Base-by-base conservation (phyloP, 208 protist genomes). In the Trypanosoma cruzi region DNA sequence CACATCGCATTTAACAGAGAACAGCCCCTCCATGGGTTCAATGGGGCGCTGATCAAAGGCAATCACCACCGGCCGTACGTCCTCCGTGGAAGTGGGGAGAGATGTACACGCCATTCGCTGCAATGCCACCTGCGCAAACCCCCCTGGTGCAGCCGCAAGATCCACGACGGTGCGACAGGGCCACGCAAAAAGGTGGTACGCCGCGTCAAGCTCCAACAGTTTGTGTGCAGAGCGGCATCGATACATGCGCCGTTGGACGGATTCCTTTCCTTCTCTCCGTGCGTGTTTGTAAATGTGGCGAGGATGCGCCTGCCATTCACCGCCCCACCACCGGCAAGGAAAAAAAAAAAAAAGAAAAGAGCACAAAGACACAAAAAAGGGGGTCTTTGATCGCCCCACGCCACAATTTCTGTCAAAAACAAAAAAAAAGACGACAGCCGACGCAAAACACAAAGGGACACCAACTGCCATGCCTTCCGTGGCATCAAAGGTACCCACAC, bases 91-190 rank as follows among this genome's bases (percentile, higher is more conserved):
- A 4, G 24, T 18, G 2, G 5, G 26, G 14, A n/a, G n/a, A n/a
- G 29, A 6, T 13, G 52, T 29, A 1, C 26, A 7, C 26, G 18
- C 60, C 84, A 91, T 93, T 13, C 60, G 61, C 71, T 89, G 63
- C 49, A 93, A 61, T 11, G 84, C 82, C 13, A 89, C 88, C 72
- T 93, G 76, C 13, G 88, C 63, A 59, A 93, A 93, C 32, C 82
- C 84, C 5, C 88, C 85, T 0, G 88, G 88, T 2, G 88, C 88
- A 13, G 88, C 88, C 0, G 88, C 88, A 28, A 93, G 78, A 58
- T 93, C 88, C 4, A 93, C 62, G 4, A 89, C 82, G 5, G 83
- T 89, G 57, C 54, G 42, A 5, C 69, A 72, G 34, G 22, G 58
- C 22, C 67, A 59, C 7, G 28, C 29, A 34, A 90, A 87, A 42